These are phyloP conservation scores for Pisolithus microcarpus DNA, from an alignment of 768 basidiomycete genomes.

Conservation along the genomic window DNA sequence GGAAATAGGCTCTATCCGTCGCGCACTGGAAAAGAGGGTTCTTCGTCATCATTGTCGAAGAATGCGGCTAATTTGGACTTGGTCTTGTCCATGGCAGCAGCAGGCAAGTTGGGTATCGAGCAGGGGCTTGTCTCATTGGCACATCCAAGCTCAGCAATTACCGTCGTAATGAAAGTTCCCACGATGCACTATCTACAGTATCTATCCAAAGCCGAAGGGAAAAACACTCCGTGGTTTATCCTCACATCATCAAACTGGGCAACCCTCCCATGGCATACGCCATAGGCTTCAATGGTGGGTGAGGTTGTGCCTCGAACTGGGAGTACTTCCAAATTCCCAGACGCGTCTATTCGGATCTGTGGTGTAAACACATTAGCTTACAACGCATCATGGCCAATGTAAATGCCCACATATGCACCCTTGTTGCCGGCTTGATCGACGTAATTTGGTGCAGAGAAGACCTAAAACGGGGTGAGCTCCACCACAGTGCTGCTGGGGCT, in stretches of 20 bases:
- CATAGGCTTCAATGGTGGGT: constrained; percentile 92
- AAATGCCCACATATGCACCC: constrained; percentile 71
- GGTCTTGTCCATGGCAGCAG: constrained; percentile 26
- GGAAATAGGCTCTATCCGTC: constrained; percentile 71
- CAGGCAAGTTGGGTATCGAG: constrained; percentile 1
- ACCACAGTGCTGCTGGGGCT: neutral
- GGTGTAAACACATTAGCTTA: constrained; percentile 2
- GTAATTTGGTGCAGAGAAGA: constrained; percentile 94
- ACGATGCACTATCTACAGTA: constrained; percentile 9
- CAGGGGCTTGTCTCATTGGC: neutral
- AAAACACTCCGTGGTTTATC: neutral
- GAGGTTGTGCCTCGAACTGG: constrained; percentile 80
- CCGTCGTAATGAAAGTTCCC: constrained; percentile 14
- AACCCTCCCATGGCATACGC: constrained; percentile 71
- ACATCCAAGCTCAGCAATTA: neutral
- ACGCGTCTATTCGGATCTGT: constrained; percentile 76
- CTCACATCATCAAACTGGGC: constrained; percentile 61
- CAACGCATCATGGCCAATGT: neutral
- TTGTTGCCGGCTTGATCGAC: constrained; percentile 89
- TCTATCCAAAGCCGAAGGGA: neutral
- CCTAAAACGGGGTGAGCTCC: constrained; percentile 35
- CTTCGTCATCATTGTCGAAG: constrained; percentile 81
- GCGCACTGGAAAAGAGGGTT: constrained; percentile 80
- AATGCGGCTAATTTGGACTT: constrained; percentile 62
- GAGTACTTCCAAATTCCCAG: constrained; percentile 66